phyloP scores from a whole-genome alignment of 805 yeast genomes.

The Pichia ethanolica region DNA sequence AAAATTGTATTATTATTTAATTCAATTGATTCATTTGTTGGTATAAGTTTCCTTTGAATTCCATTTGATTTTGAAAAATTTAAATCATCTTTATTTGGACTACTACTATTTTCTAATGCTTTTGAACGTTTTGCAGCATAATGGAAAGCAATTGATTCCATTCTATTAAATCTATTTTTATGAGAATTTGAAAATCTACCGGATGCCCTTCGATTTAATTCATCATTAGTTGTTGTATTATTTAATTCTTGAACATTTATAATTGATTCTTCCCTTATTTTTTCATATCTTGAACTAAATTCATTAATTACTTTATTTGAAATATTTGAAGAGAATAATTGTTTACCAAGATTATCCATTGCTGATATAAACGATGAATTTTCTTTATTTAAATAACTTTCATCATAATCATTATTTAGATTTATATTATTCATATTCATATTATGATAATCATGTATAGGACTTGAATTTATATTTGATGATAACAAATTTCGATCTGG shows the following conservation, averaged over 20 bases:
- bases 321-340: conserved; percentile 41
- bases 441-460: neutral
- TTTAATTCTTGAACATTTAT: conserved; percentile 20
- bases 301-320: conserved; percentile 40
- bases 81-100: neutral
- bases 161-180: conserved; percentile 39
- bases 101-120: neutral
- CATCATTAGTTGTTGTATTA: conserved; percentile 17
- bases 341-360: conserved; percentile 32
- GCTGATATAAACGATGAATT: conserved; percentile 22
- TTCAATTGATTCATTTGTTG: neutral
- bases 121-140: conserved; percentile 34
- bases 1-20: neutral
- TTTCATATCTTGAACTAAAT: conserved; percentile 34
- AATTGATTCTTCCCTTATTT: conserved; percentile 28
- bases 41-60: neutral
- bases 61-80: neutral
- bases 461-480: neutral
- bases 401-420: conserved; percentile 13
- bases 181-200: conserved; percentile 38
- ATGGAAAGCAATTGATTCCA: conserved; percentile 45
- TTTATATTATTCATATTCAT: conserved; percentile 1
- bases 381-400: conserved; percentile 26
- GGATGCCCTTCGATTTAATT: conserved; percentile 21
- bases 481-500: conserved; percentile 6